A percentile compares a stretch with the other conserved stretches of the same genome.
Conservation (phyloP, 768 basidiomycete genomes). For the Calvatia gigantea region DNA sequence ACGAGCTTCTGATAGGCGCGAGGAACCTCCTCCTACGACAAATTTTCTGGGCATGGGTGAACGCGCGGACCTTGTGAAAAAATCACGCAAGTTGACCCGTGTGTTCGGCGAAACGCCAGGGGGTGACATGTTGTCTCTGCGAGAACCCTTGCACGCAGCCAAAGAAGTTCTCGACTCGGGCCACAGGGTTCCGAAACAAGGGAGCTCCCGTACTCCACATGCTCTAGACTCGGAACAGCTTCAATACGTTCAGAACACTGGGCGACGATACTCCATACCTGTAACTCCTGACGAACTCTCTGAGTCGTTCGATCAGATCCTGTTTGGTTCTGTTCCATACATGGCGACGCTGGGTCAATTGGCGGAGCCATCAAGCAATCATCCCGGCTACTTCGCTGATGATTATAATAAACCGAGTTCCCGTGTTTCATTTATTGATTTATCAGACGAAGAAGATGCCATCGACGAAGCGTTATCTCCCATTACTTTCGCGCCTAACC, state of each 20-base stretch:
- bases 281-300: conserved; percentile 42
- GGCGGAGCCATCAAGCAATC: conserved; percentile 18
- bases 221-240: conserved; percentile 9
- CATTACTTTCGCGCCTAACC: conserved; percentile 22
- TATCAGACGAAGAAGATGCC: conserved; percentile 58
- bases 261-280: conserved; percentile 54
- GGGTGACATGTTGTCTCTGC: conserved; percentile 35
- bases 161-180: not conserved
- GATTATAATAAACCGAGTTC: conserved; percentile 25
- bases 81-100: conserved; percentile 75
- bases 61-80: conserved; percentile 69
- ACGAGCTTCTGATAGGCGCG: conserved; percentile 13
- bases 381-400: not conserved
- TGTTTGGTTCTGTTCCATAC: conserved; percentile 18
- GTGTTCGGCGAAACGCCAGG: conserved; percentile 72
- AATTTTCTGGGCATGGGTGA: conserved; percentile 63
- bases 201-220: conserved; percentile 15
- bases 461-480: conserved; percentile 30
- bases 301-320: conserved; percentile 8
- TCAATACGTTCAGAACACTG: not conserved
- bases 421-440: conserved; percentile 58
- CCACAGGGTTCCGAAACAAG: not conserved
- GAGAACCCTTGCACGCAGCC: conserved; percentile 18
- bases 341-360: conserved; percentile 13
- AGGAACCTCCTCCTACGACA: conserved; percentile 53